Evolutionary conservation across 2,329 filamentous ascomycete species (phyloP), one percentile per base, ranked within the genome.

Genomic region (Colletotrichum camelliae): DNA sequence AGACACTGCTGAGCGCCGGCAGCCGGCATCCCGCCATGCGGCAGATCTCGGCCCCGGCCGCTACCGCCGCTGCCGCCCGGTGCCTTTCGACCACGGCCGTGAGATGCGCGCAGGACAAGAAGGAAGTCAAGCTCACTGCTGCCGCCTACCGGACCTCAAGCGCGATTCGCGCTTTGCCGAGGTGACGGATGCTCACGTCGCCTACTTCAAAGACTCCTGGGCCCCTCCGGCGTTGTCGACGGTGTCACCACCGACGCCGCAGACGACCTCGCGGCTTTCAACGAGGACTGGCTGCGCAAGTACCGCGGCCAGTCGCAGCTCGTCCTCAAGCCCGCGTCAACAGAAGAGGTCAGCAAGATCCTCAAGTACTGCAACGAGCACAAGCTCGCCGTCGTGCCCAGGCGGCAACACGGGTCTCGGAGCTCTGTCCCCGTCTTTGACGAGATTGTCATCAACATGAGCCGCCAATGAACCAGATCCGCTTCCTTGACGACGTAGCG

Each of bases 251-350:
- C 91, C 79, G 92, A 96, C 84, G 92, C 86, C 35, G 87, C 89
- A 4, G 94, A 95, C 80, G 97, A 98, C 82, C 90, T 98, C 78
- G 95, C 97, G 83, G 91, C 94, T 9, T 99, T 96, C 90, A 99
- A 99, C 86, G 92, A 93, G 83, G 97, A 99, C 87, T 99, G 97
- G 97, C 98, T 99, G 96, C 93, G 95, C 85, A 99, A 99, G 87
- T 99, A 98, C 88, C 93, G 95, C 77, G 97, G 97, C 35, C 96
- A 98, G 85, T 93, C 95, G 77, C 92, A 93, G 81, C 88, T 99
- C 31, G 96, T 98, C 6, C 87, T 99, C 77, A 97, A 96, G 86
- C 97, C 97, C 13, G 91, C 90, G 67, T 94, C 92, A 18, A 96
- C 95, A 1, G 93, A 96, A 81, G 94, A 99, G 85, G 95, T 98